phyloP scores from a whole-genome alignment of 768 basidiomycete genomes.

The Suillus ampliporus region DNA sequence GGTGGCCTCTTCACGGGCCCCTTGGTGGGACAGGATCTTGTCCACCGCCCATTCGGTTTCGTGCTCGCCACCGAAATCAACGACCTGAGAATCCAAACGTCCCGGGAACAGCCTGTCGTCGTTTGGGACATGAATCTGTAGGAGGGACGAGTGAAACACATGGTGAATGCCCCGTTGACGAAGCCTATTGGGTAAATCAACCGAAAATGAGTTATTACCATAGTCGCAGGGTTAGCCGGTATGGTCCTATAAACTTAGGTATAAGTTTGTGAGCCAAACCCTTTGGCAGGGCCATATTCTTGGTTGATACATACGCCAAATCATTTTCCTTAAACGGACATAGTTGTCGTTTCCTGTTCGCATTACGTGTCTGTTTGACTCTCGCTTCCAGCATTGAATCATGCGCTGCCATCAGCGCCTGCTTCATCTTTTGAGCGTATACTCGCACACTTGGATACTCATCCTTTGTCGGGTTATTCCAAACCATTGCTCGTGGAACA shows the following conservation, averaged over 20 bases:
- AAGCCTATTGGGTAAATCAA: constrained; percentile 25
- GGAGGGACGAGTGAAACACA: constrained; percentile 27
- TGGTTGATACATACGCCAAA: constrained; percentile 42
- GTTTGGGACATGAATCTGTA: constrained; percentile 26
- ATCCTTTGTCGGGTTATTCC: constrained; percentile 22
- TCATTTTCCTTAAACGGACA: constrained; percentile 31
- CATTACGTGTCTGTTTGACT: constrained; percentile 14
- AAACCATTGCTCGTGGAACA: constrained; percentile 37
- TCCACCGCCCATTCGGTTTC: constrained; percentile 32
- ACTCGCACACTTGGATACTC: constrained; percentile 32
- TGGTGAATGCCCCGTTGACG: constrained; percentile 23
- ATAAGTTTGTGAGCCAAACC: constrained; percentile 40
- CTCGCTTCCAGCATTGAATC: constrained; percentile 29
- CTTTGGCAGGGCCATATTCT: constrained; percentile 39
- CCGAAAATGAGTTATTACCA: constrained; percentile 22
- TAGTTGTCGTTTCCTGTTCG: constrained; percentile 36
- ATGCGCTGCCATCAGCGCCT: constrained; percentile 31
- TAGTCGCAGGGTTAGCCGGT: constrained; percentile 23
- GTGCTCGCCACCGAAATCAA: constrained; percentile 16
- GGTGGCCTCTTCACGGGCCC: constrained; percentile 24
- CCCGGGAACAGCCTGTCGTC: constrained; percentile 29
- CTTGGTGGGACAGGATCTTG: constrained; percentile 28
- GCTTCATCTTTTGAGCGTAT: constrained; percentile 27
- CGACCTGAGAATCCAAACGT: constrained; percentile 17
- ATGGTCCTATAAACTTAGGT: constrained; percentile 38